A percentile compares a stretch with the other conserved stretches of the same genome.
These are phyloP conservation scores for Verticillium klebahnii DNA, from an alignment of 2,329 filamentous ascomycete species.

Conservation along the genomic window DNA sequence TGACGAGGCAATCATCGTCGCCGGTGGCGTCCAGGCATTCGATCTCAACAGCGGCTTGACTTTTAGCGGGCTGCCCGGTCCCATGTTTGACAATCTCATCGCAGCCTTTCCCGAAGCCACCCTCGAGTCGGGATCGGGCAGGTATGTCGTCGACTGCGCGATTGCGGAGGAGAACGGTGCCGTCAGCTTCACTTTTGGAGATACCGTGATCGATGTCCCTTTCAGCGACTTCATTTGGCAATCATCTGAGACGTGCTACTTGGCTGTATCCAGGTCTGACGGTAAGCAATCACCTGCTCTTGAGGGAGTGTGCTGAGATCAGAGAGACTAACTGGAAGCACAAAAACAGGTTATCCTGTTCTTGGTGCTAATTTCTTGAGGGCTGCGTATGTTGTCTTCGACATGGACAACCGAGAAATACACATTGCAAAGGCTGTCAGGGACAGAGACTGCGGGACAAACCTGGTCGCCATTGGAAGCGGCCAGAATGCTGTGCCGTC, in stretches of 20 bases:
- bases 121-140: neutral
- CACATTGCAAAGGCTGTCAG: constrained; percentile 28
- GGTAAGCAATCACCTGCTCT: neutral
- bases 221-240: constrained; percentile 13
- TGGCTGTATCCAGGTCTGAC: constrained; percentile 8
- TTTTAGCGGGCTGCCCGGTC: constrained; percentile 8
- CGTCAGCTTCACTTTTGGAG: constrained; percentile 13
- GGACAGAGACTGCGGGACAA: constrained; percentile 28
- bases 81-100: constrained; percentile 6
- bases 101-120: constrained; percentile 2
- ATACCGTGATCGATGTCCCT: constrained; percentile 12
- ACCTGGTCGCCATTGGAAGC: constrained; percentile 30
- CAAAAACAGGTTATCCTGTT: constrained; percentile 19
- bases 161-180: constrained; percentile 5
- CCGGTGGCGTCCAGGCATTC: constrained; percentile 3
- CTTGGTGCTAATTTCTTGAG: constrained; percentile 8
- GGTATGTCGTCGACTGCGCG: constrained; percentile 8
- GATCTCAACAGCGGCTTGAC: constrained; percentile 12
- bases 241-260: constrained; percentile 3
- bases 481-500: constrained; percentile 30
- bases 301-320: neutral
- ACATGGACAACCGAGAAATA: constrained; percentile 33
- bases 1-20: neutral
- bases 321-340: neutral
- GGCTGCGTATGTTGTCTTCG: constrained; percentile 20